phyloP scores from a whole-genome alignment of 495 filamentous ascomycete species.

The Lindgomyces ingoldianus region DNA sequence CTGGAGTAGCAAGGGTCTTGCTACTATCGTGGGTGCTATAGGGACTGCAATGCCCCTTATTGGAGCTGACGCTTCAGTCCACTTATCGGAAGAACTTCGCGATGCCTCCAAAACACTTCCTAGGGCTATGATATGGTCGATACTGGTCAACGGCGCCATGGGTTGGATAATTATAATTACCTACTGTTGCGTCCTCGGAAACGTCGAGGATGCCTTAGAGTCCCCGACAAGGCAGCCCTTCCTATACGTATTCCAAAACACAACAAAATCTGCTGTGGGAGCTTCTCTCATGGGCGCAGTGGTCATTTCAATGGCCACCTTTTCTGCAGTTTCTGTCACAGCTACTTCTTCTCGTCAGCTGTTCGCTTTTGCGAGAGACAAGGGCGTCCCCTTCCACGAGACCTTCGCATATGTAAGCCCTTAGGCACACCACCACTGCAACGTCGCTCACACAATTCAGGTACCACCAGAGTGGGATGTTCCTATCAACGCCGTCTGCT shows the following conservation, averaged over 20 bases:
- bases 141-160: slow-evolving; percentile 35
- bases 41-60: slow-evolving; percentile 50
- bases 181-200: slow-evolving; percentile 44
- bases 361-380: slow-evolving; percentile 60
- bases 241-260: slow-evolving; percentile 57
- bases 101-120: slow-evolving; percentile 38
- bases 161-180: slow-evolving; percentile 33
- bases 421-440: neutral
- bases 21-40: slow-evolving; percentile 58
- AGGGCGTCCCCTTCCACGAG: slow-evolving; percentile 56
- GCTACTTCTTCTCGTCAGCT: slow-evolving; percentile 61
- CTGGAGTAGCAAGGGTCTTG: slow-evolving; percentile 56
- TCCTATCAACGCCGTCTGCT: slow-evolving; percentile 55
- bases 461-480: slow-evolving; percentile 55
- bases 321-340: slow-evolving; percentile 55
- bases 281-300: slow-evolving; percentile 55
- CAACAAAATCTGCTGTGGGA: slow-evolving; percentile 49
- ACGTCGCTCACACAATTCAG: neutral
- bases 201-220: slow-evolving; percentile 42
- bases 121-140: slow-evolving; percentile 40
- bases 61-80: slow-evolving; percentile 37
- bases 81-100: slow-evolving; percentile 43
- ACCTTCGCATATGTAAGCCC: slow-evolving; percentile 53
- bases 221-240: slow-evolving; percentile 53
- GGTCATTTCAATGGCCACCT: slow-evolving; percentile 52